Percentiles rank a stretch among this genome's conserved stretches.
Conservation (phyloP, 139 green algal genomes). For the Ettlia oleoabundans region DNA sequence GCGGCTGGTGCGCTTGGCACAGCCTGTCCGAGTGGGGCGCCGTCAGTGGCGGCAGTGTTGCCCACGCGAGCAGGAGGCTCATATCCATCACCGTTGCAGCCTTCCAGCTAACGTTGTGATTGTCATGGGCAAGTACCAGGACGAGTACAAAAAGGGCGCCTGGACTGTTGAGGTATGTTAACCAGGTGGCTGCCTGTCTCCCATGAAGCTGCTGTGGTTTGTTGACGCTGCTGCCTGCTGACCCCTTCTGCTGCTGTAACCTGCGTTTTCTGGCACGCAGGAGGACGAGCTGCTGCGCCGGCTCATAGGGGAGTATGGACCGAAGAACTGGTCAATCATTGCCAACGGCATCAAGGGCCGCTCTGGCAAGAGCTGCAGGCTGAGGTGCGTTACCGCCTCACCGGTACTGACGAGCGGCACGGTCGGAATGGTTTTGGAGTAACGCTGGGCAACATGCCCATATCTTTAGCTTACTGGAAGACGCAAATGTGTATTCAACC, state of each 20-base stretch:
- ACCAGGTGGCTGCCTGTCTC: not conserved
- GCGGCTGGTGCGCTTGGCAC: too few relatives aligned
- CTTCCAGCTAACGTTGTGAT: not conserved
- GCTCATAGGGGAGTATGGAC: slow-evolving; percentile 68
- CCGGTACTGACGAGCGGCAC: too few relatives aligned
- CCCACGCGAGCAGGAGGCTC: too few relatives aligned
- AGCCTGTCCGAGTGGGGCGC: too few relatives aligned
- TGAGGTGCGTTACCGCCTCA: too few relatives aligned
- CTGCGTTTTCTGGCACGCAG: slow-evolving; percentile 48
- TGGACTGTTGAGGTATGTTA: slow-evolving; percentile 73
- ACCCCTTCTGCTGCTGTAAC: not conserved
- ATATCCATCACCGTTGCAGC: not conserved
- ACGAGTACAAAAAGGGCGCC: slow-evolving; percentile 74
- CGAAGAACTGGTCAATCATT: slow-evolving; percentile 87
- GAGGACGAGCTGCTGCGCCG: slow-evolving; percentile 73
- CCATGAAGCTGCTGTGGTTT: not conserved
- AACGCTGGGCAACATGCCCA: too few relatives aligned
- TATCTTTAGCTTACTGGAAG: too few relatives aligned
- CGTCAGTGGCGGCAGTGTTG: not conserved
- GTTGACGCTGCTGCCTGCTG: too few relatives aligned
- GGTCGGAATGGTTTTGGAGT: not conserved
- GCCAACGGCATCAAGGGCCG: slow-evolving; percentile 78
- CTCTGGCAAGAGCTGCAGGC: slow-evolving; percentile 85
- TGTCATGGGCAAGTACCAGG: slow-evolving; percentile 15
- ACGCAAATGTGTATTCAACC: too few relatives aligned